These are phyloP conservation scores for Botryotinia calthae DNA, from an alignment of 2,329 filamentous ascomycete species.

Conservation along the genomic window DNA sequence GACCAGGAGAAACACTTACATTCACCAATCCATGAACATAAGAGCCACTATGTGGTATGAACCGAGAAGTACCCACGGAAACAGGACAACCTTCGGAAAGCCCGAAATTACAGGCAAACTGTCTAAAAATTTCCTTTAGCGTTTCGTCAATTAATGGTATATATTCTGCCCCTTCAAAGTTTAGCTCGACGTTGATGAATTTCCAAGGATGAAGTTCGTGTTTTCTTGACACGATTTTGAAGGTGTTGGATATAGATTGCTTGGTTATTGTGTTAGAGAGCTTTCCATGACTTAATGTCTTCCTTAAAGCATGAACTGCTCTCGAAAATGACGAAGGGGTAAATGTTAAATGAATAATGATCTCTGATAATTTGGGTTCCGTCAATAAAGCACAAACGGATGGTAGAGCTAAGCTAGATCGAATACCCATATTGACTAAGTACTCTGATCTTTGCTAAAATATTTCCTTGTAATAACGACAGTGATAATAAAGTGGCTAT, in stretches of 20 bases:
- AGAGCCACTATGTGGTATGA: neutral
- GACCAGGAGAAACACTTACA: neutral
- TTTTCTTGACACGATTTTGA: neutral
- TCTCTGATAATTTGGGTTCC: constrained; percentile 7
- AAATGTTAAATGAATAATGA: neutral
- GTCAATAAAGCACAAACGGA: neutral
- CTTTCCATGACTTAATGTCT: neutral
- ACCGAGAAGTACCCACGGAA: neutral
- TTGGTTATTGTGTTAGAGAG: neutral
- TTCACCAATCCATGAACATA: neutral
- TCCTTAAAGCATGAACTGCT: neutral
- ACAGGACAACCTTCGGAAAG: neutral
- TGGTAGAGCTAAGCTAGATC: neutral
- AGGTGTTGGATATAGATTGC: neutral
- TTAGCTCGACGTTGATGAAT: constrained; percentile 7
- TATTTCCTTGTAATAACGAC: neutral
- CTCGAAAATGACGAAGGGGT: neutral
- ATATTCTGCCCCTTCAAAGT: neutral
- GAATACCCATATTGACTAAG: neutral
- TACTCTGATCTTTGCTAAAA: neutral
- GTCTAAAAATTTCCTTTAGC: neutral
- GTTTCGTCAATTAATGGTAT: neutral
- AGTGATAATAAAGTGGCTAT: neutral
- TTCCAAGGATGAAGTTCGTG: constrained; percentile 4
- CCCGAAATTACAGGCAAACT: neutral